Evolutionary conservation across 2,329 filamentous ascomycete genomes (phyloP).

Genomic region (Verticillium nonalfalfae): DNA sequence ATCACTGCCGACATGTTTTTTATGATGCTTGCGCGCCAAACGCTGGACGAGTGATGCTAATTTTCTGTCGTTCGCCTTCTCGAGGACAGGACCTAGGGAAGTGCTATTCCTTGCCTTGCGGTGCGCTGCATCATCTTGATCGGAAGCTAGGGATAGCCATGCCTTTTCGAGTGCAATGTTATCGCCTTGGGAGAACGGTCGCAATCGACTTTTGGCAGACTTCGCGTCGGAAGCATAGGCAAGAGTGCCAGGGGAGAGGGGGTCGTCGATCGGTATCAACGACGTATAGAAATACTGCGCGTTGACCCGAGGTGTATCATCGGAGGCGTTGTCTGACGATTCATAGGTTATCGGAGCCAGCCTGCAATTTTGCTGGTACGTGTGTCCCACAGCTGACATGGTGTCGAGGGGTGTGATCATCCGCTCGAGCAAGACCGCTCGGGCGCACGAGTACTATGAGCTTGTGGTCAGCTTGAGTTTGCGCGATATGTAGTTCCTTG

Average conservation of each 20-base stretch:
- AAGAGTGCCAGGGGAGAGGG: conserved; percentile 60
- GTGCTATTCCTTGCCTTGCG: conserved; percentile 24
- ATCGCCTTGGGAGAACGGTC: conserved; percentile 74
- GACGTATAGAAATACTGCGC: conserved; percentile 85
- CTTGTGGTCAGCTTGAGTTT: background rate
- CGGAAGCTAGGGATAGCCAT: conserved; percentile 58
- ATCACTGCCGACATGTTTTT: conserved; percentile 35
- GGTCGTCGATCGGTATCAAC: conserved; percentile 78
- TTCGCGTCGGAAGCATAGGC: conserved; percentile 42
- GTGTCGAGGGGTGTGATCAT: background rate
- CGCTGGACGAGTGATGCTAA: conserved; percentile 31
- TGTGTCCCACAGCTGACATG: conserved; percentile 33
- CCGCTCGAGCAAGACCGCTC: conserved; percentile 6
- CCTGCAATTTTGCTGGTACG: conserved; percentile 53
- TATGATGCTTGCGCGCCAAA: conserved; percentile 39
- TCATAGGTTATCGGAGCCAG: conserved; percentile 38
- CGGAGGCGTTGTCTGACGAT: conserved; percentile 32
- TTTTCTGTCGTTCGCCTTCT: conserved; percentile 27
- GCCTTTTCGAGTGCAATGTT: conserved; percentile 74
- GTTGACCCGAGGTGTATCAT: conserved; percentile 51
- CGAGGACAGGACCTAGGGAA: conserved; percentile 23
- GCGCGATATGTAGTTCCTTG: background rate
- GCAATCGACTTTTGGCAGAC: conserved; percentile 53
- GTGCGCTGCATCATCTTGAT: conserved; percentile 42
- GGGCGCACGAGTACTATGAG: background rate